Evolutionary conservation across 148 eudicot species (phyloP).

Genomic region (Beta vulgaris): DNA sequence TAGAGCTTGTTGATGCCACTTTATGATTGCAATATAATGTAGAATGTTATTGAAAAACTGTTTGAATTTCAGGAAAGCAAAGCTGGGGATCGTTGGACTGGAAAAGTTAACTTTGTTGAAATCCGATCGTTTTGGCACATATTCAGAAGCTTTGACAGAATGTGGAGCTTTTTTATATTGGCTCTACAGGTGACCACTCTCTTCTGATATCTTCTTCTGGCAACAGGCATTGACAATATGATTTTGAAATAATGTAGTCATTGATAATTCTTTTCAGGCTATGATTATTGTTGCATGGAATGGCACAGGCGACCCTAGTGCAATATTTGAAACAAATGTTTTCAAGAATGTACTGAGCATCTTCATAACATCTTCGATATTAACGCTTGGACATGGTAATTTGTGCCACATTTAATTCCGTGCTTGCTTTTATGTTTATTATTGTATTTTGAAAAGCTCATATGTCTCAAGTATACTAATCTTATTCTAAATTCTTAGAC

Average conservation of each 20-base stretch:
- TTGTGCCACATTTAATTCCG: background rate
- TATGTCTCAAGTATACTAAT: background rate
- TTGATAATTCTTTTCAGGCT: constrained; percentile 47
- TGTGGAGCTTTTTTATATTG: constrained; percentile 94
- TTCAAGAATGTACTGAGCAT: constrained; percentile 86
- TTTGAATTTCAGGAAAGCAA: constrained; percentile 54
- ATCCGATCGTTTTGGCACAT: constrained; percentile 92
- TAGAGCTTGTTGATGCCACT: background rate
- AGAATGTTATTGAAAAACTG: background rate
- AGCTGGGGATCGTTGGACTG: constrained; percentile 72
- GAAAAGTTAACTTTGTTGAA: constrained; percentile 97
- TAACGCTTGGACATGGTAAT: constrained; percentile 90
- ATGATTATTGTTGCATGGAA: constrained; percentile 99
- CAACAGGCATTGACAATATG: background rate
- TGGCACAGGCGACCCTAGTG: constrained; percentile 69
- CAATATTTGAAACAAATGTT: constrained; percentile 56
- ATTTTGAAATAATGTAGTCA: background rate
- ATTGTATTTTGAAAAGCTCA: background rate
- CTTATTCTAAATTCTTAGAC: background rate
- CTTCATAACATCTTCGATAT: constrained; percentile 90
- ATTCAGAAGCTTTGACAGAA: constrained; percentile 95
- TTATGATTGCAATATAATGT: background rate
- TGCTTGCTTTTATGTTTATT: background rate
- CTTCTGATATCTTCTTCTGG: constrained; percentile 7
- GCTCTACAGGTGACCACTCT: constrained; percentile 70